phyloP scores from a whole-genome alignment of 495 filamentous ascomycete species.

The Podospora didyma region DNA sequence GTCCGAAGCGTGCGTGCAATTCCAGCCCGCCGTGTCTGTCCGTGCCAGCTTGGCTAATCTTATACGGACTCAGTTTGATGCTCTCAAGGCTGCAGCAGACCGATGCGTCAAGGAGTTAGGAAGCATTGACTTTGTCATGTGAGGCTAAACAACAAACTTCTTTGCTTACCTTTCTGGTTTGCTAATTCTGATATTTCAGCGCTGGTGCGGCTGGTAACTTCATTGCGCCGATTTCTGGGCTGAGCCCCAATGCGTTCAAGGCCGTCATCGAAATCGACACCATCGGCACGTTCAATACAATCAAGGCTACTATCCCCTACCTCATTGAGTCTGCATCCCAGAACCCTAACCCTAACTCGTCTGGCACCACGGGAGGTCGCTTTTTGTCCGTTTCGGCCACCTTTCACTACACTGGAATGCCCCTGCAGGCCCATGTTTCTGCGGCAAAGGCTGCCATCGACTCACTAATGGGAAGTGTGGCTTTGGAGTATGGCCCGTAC shows the following conservation, averaged over 20 bases:
- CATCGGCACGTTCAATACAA: conserved; percentile 86
- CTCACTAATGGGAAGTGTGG: conserved; percentile 66
- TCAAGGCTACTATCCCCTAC: conserved; percentile 84
- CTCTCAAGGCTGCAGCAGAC: conserved; percentile 67
- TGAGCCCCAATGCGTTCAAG: conserved; percentile 88
- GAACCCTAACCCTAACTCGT: conserved; percentile 44
- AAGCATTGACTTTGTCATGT: conserved; percentile 92
- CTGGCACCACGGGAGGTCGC: conserved; percentile 64
- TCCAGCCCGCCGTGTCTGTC: background rate
- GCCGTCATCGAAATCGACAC: conserved; percentile 96
- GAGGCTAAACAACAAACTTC: conserved; percentile 23
- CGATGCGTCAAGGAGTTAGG: conserved; percentile 78
- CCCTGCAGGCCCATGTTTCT: conserved; percentile 79
- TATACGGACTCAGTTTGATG: conserved; percentile 45
- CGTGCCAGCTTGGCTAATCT: conserved; percentile 5
- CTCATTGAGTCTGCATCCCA: conserved; percentile 67
- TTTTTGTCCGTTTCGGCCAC: conserved; percentile 87
- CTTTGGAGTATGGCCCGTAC: conserved; percentile 82
- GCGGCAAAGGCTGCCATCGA: conserved; percentile 93
- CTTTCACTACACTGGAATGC: conserved; percentile 79
- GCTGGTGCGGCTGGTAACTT: conserved; percentile 97
- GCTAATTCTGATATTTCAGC: conserved; percentile 38
- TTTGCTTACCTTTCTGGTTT: conserved; percentile 8
- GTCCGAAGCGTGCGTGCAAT: conserved; percentile 54
- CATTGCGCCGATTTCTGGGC: conserved; percentile 76